Evolutionary conservation across 805 yeast species (phyloP).

Genomic region (Candida nemodendra): DNA sequence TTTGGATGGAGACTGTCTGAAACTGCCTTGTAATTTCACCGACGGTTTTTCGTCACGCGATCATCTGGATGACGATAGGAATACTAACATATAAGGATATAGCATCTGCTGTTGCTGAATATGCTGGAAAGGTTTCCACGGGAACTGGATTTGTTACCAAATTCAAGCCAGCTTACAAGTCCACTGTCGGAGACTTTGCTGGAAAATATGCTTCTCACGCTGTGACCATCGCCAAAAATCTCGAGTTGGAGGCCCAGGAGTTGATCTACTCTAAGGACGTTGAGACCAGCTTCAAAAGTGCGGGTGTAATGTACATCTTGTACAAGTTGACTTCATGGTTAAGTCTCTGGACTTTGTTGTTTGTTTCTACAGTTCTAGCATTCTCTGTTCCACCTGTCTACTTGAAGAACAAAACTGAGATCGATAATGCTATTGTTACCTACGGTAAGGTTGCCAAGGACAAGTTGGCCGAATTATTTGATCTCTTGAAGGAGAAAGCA

Average conservation of each 20-base stretch:
- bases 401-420: constrained; percentile 70
- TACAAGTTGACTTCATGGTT: constrained; percentile 75
- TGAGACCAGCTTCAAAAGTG: constrained; percentile 71
- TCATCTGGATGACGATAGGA: constrained; percentile 2
- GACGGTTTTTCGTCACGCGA: background rate
- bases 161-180: constrained; percentile 58
- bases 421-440: constrained; percentile 60
- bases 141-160: constrained; percentile 82
- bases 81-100: constrained; percentile 11
- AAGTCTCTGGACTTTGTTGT: constrained; percentile 65
- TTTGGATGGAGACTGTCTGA: background rate
- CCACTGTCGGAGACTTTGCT: constrained; percentile 30
- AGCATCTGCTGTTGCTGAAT: constrained; percentile 73
- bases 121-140: constrained; percentile 64
- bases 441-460: constrained; percentile 46
- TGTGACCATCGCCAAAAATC: constrained; percentile 40
- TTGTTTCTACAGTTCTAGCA: constrained; percentile 54
- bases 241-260: constrained; percentile 55
- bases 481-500: constrained; percentile 40
- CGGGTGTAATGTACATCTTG: constrained; percentile 59
- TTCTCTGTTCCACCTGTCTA: constrained; percentile 80
- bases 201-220: constrained; percentile 35
- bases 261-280: constrained; percentile 67
- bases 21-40: background rate
- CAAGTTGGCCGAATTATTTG: constrained; percentile 45